A percentile compares a stretch with the other conserved stretches of the same genome.
phyloP scores from a whole-genome alignment of 2,329 filamentous ascomycete species.

The Thelonectria blattea region DNA sequence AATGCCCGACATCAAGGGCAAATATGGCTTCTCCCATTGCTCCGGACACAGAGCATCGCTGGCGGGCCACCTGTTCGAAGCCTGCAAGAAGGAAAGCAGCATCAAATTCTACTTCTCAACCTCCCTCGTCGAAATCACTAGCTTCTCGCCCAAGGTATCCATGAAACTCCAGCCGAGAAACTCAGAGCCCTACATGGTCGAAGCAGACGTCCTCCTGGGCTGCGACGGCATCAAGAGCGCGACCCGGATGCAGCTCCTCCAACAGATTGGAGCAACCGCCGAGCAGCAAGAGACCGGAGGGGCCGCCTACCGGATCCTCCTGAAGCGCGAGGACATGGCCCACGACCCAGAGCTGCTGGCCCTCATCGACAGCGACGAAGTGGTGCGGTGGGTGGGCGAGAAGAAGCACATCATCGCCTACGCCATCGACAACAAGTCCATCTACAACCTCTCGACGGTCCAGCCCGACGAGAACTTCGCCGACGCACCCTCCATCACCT shows the following conservation, averaged over 20 bases:
- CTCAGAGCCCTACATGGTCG: constrained; percentile 19
- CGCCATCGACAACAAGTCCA: constrained; percentile 64
- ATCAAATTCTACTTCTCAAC: constrained; percentile 71
- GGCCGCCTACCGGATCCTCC: constrained; percentile 60
- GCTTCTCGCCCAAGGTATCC: constrained; percentile 30
- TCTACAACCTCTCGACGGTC: constrained; percentile 70
- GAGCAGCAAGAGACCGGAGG: constrained; percentile 56
- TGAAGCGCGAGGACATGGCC: constrained; percentile 63
- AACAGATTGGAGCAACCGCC: constrained; percentile 54
- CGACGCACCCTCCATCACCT: constrained; percentile 53
- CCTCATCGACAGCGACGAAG: constrained; percentile 62
- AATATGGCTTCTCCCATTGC: constrained; percentile 79
- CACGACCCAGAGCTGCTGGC: constrained; percentile 69
- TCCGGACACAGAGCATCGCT: constrained; percentile 78
- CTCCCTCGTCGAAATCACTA: constrained; percentile 35
- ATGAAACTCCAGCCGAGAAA: constrained; percentile 32
- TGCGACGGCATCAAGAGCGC: constrained; percentile 61
- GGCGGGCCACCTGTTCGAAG: constrained; percentile 71
- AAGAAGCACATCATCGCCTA: constrained; percentile 73
- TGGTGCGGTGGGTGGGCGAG: constrained; percentile 70
- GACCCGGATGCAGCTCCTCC: constrained; percentile 58
- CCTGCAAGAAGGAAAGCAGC: constrained; percentile 65
- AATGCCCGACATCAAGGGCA: constrained; percentile 68
- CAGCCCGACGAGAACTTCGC: constrained; percentile 67
- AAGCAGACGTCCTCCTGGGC: constrained; percentile 58